A percentile compares a stretch with the other conserved stretches of the same genome.
These are phyloP conservation scores for Globisporangium canariense DNA, from an alignment of 352 stramenopile species.

Conservation along the genomic window DNA sequence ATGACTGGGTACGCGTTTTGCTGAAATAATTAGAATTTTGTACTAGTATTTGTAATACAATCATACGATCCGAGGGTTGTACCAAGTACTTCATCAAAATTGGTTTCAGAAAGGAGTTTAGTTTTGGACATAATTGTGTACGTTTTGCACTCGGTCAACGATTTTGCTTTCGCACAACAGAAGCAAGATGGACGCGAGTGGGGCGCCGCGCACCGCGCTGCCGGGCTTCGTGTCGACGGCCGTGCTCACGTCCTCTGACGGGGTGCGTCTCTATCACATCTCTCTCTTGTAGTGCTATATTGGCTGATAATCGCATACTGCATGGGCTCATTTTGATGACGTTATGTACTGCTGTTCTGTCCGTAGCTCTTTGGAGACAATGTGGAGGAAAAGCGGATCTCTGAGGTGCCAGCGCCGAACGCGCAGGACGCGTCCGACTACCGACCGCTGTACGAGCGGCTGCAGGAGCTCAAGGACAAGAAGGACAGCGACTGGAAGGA, in stretches of 20 bases:
- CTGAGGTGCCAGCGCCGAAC: constrained; percentile 46
- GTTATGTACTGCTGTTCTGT: neutral
- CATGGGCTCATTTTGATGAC: neutral
- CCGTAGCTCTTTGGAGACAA: constrained; percentile 85
- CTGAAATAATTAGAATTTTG: neutral
- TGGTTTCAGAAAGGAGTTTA: neutral
- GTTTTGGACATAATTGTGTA: neutral
- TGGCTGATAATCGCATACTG: neutral
- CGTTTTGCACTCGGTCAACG: neutral
- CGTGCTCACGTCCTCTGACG: constrained; percentile 81
- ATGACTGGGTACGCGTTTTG: constrained; percentile 2
- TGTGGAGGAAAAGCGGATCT: constrained; percentile 77
- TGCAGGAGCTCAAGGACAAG: constrained; percentile 72
- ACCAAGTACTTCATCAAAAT: neutral
- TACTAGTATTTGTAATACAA: too few species aligned
- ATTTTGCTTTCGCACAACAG: neutral
- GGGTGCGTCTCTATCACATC: constrained; percentile 33
- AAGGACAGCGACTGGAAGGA: constrained; percentile 88
- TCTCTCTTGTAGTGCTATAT: neutral
- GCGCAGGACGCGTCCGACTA: constrained; percentile 46
- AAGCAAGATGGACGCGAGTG: constrained; percentile 7
- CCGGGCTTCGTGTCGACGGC: constrained; percentile 81
- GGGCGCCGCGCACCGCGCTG: constrained; percentile 20
- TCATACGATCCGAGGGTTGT: too few species aligned
- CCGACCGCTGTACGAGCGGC: constrained; percentile 76